A percentile compares a stretch with the other conserved stretches of the same genome.
phyloP scores from a whole-genome alignment of 495 filamentous ascomycete species.

The Penicillium turbatum region DNA sequence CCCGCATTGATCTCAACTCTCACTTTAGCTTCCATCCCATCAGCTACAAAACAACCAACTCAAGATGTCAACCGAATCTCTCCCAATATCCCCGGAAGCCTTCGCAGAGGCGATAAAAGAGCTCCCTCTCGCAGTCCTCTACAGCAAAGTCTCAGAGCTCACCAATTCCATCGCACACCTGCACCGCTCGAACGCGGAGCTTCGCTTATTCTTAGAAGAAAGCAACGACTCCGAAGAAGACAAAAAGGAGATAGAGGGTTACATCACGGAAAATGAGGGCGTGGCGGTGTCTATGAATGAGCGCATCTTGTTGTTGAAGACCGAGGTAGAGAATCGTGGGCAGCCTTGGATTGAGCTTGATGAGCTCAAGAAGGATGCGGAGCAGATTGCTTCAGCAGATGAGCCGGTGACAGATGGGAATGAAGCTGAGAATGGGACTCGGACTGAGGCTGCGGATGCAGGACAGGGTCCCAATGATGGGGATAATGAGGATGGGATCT shows the following conservation, averaged over 20 bases:
- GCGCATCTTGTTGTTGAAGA: slow-evolving; percentile 61
- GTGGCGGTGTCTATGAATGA: slow-evolving; percentile 71
- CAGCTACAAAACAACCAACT: neutral
- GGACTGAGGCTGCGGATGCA: slow-evolving; percentile 22
- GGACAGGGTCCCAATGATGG: slow-evolving; percentile 8
- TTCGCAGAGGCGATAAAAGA: slow-evolving; percentile 67
- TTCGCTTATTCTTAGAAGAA: slow-evolving; percentile 52
- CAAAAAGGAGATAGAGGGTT: slow-evolving; percentile 49
- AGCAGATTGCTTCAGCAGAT: slow-evolving; percentile 7
- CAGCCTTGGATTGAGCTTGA: slow-evolving; percentile 60
- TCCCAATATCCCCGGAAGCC: slow-evolving; percentile 33
- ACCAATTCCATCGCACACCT: slow-evolving; percentile 81
- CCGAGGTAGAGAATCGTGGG: slow-evolving; percentile 73
- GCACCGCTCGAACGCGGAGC: slow-evolving; percentile 68
- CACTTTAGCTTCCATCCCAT: neutral
- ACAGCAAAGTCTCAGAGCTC: slow-evolving; percentile 77
- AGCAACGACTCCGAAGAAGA: slow-evolving; percentile 57
- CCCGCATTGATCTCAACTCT: neutral
- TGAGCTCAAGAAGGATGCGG: slow-evolving; percentile 21
- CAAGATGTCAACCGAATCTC: slow-evolving; percentile 37
- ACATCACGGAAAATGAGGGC: slow-evolving; percentile 62
- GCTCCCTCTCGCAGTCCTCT: slow-evolving; percentile 65
- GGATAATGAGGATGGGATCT: slow-evolving; percentile 58
- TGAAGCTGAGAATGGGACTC: slow-evolving; percentile 4
- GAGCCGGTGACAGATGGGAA: slow-evolving; percentile 23